Base-by-base conservation (phyloP, 371 early-diverging fungal genomes). In the Mortierella sp. region DNA sequence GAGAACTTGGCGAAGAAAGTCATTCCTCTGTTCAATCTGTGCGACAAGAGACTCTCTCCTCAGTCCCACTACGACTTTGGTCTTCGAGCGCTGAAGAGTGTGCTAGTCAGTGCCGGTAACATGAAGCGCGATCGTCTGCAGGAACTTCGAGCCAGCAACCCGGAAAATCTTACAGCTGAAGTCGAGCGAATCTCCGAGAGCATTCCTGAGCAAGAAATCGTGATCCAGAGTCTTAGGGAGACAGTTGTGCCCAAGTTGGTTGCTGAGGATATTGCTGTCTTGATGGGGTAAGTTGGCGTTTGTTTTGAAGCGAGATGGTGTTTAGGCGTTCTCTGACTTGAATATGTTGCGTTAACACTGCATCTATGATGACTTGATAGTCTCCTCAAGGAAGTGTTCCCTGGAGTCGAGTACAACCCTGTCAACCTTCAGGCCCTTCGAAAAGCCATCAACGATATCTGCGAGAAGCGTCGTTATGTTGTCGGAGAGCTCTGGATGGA, bases 61-160 rank as follows among this genome's bases (percentile, higher is more conserved):
- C 97, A 97, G 84, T 90, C 91, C 17, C 99, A 99, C 79, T 99
- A 99, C 79, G 99, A 99, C 81, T 99, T 99, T 81, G 99, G 99
- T 61, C 88, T 99, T 60, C 95, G 99, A 77, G 96, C 98, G 2
- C 82, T 99, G n/a, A 99, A 99, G 86, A 95, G 96, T 90, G 99
- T 98, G 16, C 82, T 99, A 28, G 94, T 97, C 41, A 93, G 93
- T 71, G 98, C 99, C 21, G 99, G 99, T 83, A 97, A 97, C 68
- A 79, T 98, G 78, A 97, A 99, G 82, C 92, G 99, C 61, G 93
- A 94, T 59, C 85, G 91, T 19, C 80, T 94, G n/a, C 81, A 85
- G 45, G 65, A 71, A 17, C 65, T 89, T 41, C 85, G 90, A 44
- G 69, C 64, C 12, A 83, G 78, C 27, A 79, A 70, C 27, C 58